Conservation (phyloP, 73 alveolate species). For the Blepharisma japonicum region DNA sequence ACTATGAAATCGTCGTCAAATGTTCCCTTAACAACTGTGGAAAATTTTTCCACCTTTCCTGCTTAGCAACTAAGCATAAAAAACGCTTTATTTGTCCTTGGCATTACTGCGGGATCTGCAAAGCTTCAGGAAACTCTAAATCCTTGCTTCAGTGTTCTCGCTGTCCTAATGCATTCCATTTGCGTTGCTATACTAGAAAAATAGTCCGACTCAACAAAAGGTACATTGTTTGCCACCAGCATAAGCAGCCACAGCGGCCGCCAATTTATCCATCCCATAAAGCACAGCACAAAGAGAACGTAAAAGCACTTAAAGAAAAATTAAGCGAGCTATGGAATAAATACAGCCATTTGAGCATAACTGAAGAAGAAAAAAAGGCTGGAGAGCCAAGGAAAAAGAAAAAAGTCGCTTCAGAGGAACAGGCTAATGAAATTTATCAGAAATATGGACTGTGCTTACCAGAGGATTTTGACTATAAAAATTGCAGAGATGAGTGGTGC, state of each 20-base stretch:
- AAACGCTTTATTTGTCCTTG: slow-evolving; percentile 58
- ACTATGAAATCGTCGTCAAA: slow-evolving; percentile 32
- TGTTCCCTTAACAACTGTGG: slow-evolving; percentile 55
- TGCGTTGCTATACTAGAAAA: slow-evolving; percentile 40
- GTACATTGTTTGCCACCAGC: slow-evolving; percentile 51
- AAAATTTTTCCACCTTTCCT: slow-evolving; percentile 51
- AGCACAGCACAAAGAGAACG: neutral
- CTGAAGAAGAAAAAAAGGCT: neutral
- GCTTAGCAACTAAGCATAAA: slow-evolving; percentile 39
- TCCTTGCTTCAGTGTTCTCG: slow-evolving; percentile 45
- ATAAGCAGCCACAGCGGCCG: slow-evolving; percentile 3
- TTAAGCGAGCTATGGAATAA: slow-evolving; percentile 22
- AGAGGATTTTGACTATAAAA: slow-evolving; percentile 1
- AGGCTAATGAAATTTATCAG: neutral
- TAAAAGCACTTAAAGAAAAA: neutral
- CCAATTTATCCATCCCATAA: slow-evolving; percentile 13
- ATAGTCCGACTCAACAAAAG: slow-evolving; percentile 46
- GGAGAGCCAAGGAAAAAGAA: neutral
- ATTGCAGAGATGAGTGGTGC: slow-evolving; percentile 45
- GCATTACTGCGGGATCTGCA: slow-evolving; percentile 62
- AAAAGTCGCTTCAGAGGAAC: slow-evolving; percentile 25
- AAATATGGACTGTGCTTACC: neutral
- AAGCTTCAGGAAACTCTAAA: slow-evolving; percentile 49
- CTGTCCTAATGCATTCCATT: slow-evolving; percentile 64
- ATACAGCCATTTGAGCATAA: neutral